Evolutionary conservation across 495 filamentous ascomycete genomes (phyloP), one percentile per base, ranked within the genome.

Genomic region (Hypoxylon cercidicola): DNA sequence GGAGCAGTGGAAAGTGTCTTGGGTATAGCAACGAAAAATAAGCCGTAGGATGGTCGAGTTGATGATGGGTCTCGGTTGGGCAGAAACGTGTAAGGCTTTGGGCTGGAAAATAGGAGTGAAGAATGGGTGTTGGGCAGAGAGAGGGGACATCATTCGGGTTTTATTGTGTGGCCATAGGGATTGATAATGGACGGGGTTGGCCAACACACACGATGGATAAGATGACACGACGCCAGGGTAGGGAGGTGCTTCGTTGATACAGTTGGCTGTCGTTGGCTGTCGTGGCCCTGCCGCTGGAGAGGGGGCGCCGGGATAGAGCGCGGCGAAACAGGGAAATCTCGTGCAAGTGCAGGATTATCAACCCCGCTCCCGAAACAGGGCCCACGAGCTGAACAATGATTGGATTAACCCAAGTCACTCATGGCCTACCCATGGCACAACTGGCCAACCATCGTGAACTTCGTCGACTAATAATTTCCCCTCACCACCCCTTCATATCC

Each of bases 71-170:
- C 66, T 62, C 51, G 70, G 77, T 80, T 81, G 79, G 79, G 79
- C 81, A 78, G 69, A 62, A 78, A 82, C 63, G 68, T 70, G 49
- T 69, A 71, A 69, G 70, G 64, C 75, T 81, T 68, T 81, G 79
- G 81, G 81, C 79, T 78, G 71, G 54, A 65, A 73, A 72, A 73
- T 68, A 72, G 74, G 69, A 77, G 75, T 70, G 73, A 74, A 70
- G 69, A 74, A 72, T 70, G 67, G 60, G 66, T 62, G 78, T 81
- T 78, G 78, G 79, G 79, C 78, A 77, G 73, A 75, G 78, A 78
- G 71, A 75, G 78, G 79, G 75, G 74, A 72, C 66, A 71, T 70
- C 66, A 71, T 70, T 75, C 70, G 70, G 78, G 74, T 81, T 81
- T 82, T 82, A 82, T 78, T 74, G 55, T 76, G 71, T 71, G 30